Evolutionary conservation across 202 grass and related monocot species (phyloP), one percentile per base, ranked within the genome.

Genomic region (Carex sylvatica): DNA sequence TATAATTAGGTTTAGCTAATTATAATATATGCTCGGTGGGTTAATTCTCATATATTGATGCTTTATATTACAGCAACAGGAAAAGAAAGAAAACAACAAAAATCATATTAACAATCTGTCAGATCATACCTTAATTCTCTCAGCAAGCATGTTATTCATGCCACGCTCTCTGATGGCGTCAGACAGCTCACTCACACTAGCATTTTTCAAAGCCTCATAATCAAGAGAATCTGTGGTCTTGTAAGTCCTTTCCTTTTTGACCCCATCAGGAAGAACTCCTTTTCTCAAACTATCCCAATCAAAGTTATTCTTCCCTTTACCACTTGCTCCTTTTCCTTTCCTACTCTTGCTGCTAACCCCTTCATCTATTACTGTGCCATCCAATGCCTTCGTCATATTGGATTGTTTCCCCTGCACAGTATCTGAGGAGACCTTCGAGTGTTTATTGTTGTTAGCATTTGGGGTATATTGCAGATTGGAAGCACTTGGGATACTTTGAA

Each of bases 121-220:
- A 54, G 44, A 78, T 28, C 75, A 70, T 88, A 91, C 94, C 89
- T 94, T 91, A 82, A 97, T 97, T 30, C 94, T 74, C 72, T 94
- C 85, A 79, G 90, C 94, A 69, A 97, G 87, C 89, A 91, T 85
- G 46, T 97, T 97, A 75, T 94, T 92, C 94, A 97, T 94, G 79
- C 94, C 91, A 85, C 91, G 87, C 76, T 92, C 87, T 86, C 81
- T 92, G 64, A 97, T 97, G 51, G 87, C 70, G 13, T 92, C 81
- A 62, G 94, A 91, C 87, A 94, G 78, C 52, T 88, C 80, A 19
- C 70, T 87, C 18, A 94, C 83, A 42, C 91, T 84, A 79, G 88
- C 88, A 85, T 68, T 81, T 77, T 87, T 83, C 82, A 97, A 76
- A 78, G 92, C 87, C 55, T 94, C 86, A 86, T 89, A 97, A 70